Percentiles rank a stretch among this genome's conserved stretches.
Evolutionary conservation across 768 basidiomycete species (phyloP).

Genomic region (Leccinum imitatum): DNA sequence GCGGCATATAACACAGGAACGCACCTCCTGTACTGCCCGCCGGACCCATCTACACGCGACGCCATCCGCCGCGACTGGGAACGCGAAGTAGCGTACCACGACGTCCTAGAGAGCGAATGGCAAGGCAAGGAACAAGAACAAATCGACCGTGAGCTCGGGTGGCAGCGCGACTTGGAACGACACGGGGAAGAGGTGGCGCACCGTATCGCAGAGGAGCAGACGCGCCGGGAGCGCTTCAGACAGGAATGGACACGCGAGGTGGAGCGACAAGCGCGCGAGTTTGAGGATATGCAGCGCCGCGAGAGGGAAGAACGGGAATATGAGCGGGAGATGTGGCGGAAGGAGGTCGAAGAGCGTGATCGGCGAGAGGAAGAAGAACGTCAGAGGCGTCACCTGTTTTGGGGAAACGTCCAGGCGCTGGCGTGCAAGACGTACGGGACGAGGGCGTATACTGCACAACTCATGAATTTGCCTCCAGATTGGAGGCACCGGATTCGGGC

Average conservation of each 20-base stretch:
- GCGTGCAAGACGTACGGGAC: conserved; percentile 1
- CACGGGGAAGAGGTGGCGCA: conserved; percentile 8
- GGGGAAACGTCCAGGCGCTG: neutral
- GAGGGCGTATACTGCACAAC: conserved; percentile 28
- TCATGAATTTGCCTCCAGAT: conserved; percentile 29
- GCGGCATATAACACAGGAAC: neutral
- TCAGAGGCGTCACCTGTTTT: neutral
- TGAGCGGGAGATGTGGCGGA: conserved; percentile 12
- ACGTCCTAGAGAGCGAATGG: conserved; percentile 1
- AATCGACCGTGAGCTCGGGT: neutral
- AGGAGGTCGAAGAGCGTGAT: conserved; percentile 18
- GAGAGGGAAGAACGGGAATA: neutral
- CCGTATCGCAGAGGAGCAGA: neutral
- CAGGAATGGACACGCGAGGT: neutral
- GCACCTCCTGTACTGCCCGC: conserved; percentile 10
- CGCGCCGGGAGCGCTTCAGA: neutral
- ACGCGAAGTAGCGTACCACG: conserved; percentile 2
- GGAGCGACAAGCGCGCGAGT: neutral
- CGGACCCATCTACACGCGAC: conserved; percentile 3
- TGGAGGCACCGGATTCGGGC: conserved; percentile 13
- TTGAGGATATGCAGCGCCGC: neutral
- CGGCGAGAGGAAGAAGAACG: conserved; percentile 1
- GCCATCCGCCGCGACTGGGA: conserved; percentile 10
- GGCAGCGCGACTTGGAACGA: neutral
- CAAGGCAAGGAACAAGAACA: neutral